Evolutionary conservation across 176 grass and related monocot genomes (phyloP).

Genomic region (Triticum aestivum): DNA sequence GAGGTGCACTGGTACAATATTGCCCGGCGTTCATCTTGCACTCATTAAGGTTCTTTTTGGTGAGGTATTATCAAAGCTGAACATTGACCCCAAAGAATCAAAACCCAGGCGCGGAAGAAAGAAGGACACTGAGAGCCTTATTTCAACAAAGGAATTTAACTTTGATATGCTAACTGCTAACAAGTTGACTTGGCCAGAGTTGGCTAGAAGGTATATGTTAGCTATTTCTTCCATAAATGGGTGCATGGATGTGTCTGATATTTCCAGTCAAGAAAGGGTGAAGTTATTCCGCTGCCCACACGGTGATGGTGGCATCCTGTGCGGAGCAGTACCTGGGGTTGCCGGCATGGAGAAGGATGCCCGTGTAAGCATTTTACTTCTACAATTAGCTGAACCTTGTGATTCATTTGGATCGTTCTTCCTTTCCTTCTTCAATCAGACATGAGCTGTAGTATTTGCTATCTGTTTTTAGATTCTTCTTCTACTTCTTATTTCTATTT

Average conservation of each 20-base stretch:
- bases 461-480: conserved; percentile 1
- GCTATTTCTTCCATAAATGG: conserved; percentile 62
- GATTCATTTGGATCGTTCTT: conserved; percentile 8
- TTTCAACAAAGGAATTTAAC: conserved; percentile 66
- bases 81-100: conserved; percentile 77
- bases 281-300: conserved; percentile 90
- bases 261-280: conserved; percentile 73
- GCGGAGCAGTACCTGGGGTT: conserved; percentile 82
- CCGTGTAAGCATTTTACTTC: conserved; percentile 54
- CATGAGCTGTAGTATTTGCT: neutral
- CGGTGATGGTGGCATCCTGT: conserved; percentile 88
- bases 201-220: conserved; percentile 89
- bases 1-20: conserved; percentile 66
- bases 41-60: conserved; percentile 80
- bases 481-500: neutral
- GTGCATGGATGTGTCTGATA: conserved; percentile 78
- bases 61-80: conserved; percentile 70
- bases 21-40: conserved; percentile 68
- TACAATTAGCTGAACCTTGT: conserved; percentile 7
- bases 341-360: conserved; percentile 92
- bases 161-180: conserved; percentile 81
- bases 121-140: conserved; percentile 61
- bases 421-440: conserved; percentile 10
- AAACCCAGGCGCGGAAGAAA: conserved; percentile 85
- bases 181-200: conserved; percentile 90